phyloP scores from a whole-genome alignment of 352 stramenopile species.

The Phytophthora hibernalis region DNA sequence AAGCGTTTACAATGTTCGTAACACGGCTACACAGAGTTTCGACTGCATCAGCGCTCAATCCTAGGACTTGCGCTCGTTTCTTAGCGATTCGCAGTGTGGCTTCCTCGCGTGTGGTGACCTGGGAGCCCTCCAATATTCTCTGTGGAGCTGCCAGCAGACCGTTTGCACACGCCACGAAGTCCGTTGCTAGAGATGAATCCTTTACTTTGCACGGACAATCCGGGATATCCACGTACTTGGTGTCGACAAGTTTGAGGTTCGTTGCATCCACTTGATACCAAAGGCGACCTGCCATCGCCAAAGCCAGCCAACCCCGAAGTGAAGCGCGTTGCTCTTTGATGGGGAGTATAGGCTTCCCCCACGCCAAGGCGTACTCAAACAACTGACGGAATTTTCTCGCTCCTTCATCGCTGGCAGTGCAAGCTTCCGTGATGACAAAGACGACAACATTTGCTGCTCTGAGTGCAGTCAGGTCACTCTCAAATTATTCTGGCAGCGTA shows the following conservation, averaged over 20 bases:
- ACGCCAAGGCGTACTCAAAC: slow-evolving; percentile 47
- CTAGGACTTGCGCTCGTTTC: slow-evolving; percentile 31
- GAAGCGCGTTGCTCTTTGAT: slow-evolving; percentile 47
- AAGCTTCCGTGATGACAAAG: slow-evolving; percentile 53
- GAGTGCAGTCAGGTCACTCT: slow-evolving; percentile 31
- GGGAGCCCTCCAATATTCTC: slow-evolving; percentile 19
- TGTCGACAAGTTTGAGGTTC: slow-evolving; percentile 42
- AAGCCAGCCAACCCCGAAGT: slow-evolving; percentile 45
- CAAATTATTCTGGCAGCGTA: slow-evolving; percentile 23
- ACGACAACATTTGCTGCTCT: slow-evolving; percentile 30
- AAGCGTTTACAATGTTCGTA: slow-evolving; percentile 8
- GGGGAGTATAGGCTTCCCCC: slow-evolving; percentile 47
- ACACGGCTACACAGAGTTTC: slow-evolving; percentile 19
- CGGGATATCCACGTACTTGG: slow-evolving; percentile 48
- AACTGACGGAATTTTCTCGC: slow-evolving; percentile 31
- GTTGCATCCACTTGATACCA: slow-evolving; percentile 59
- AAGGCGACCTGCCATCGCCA: slow-evolving; percentile 59
- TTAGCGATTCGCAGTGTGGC: slow-evolving; percentile 27
- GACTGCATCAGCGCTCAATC: slow-evolving; percentile 7
- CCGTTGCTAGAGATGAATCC: slow-evolving; percentile 54
- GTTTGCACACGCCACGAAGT: slow-evolving; percentile 55
- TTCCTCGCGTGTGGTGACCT: slow-evolving; percentile 22
- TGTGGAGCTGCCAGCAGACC: slow-evolving; percentile 33
- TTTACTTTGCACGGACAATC: slow-evolving; percentile 53
- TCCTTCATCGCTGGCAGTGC: slow-evolving; percentile 13